Evolutionary conservation across 352 stramenopile genomes (phyloP).

Genomic region (Phytopythium kandeliae): DNA sequence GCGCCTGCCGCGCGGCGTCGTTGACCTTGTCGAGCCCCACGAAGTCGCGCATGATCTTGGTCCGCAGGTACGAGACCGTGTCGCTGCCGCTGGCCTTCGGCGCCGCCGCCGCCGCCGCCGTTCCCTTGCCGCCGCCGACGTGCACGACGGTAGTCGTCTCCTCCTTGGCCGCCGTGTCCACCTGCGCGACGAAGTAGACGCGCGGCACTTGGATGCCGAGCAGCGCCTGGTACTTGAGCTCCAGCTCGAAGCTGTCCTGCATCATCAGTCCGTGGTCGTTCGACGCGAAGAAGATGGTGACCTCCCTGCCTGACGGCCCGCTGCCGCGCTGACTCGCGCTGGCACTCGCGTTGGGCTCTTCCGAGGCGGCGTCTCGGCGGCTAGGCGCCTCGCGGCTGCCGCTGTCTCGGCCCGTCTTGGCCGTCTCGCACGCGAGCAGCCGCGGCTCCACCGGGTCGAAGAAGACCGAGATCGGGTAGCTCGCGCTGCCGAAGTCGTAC

Average conservation of each 20-base stretch:
- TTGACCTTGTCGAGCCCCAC: slow-evolving; percentile 88
- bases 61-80: slow-evolving; percentile 49
- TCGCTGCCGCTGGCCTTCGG: slow-evolving; percentile 14
- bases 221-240: slow-evolving; percentile 73
- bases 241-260: slow-evolving; percentile 88
- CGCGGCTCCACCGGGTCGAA: slow-evolving; percentile 89
- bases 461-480: slow-evolving; percentile 77
- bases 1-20: slow-evolving; percentile 69
- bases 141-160: slow-evolving; percentile 32
- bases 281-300: slow-evolving; percentile 91
- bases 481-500: slow-evolving; percentile 82
- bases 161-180: slow-evolving; percentile 30
- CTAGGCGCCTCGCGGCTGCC: slow-evolving; percentile 4
- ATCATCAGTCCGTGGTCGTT: slow-evolving; percentile 89
- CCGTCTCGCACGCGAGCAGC: slow-evolving; percentile 83
- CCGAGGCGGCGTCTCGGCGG: slow-evolving; percentile 13
- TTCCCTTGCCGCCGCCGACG: slow-evolving; percentile 27
- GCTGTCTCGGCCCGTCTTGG: slow-evolving; percentile 35
- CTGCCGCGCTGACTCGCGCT: slow-evolving; percentile 10
- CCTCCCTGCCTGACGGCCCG: slow-evolving; percentile 68
- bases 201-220: slow-evolving; percentile 83
- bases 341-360: slow-evolving; percentile 8
- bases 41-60: slow-evolving; percentile 93
- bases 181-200: slow-evolving; percentile 66
- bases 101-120: slow-evolving; percentile 13